Conservation (phyloP, 2,329 filamentous ascomycete species). For the Botrytis fragariae region DNA sequence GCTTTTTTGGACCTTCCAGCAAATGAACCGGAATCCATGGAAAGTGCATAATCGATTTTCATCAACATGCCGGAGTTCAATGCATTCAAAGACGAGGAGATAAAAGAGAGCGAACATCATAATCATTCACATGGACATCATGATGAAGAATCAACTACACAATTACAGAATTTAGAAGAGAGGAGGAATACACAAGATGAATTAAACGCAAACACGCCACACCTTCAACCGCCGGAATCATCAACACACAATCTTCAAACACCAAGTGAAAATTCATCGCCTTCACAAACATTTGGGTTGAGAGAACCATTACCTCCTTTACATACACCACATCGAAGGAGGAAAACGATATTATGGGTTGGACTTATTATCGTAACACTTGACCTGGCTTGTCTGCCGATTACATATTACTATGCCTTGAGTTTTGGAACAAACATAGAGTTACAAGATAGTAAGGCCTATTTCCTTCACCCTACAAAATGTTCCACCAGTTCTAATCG, state of each 20-base stretch:
- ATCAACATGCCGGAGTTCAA: slow-evolving; percentile 19
- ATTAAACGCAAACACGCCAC: not conserved
- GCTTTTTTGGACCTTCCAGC: not conserved
- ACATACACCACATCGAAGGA: slow-evolving; percentile 31
- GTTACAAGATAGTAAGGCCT: slow-evolving; percentile 30
- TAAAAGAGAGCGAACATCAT: not conserved
- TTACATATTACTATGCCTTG: slow-evolving; percentile 34
- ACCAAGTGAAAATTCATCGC: slow-evolving; percentile 2
- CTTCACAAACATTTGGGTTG: slow-evolving; percentile 15
- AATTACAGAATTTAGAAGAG: slow-evolving; percentile 1
- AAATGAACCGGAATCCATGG: not conserved
- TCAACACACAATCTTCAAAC: not conserved
- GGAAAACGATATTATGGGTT: slow-evolving; percentile 25
- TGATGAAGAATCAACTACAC: not conserved
- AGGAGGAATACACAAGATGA: not conserved
- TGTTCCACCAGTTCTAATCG: not conserved
- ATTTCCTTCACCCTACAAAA: slow-evolving; percentile 1
- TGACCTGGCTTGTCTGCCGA: slow-evolving; percentile 32
- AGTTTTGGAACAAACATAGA: slow-evolving; percentile 30
- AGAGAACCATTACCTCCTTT: slow-evolving; percentile 28
- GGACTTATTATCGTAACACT: slow-evolving; percentile 27
- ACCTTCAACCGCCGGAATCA: slow-evolving; percentile 1
- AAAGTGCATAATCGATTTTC: not conserved
- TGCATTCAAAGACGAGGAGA: slow-evolving; percentile 18
- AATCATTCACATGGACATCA: not conserved